A percentile compares a stretch with the other conserved stretches of the same genome.
Evolutionary conservation across 345 rosid species (phyloP).

Genomic region (Erucastrum elatum): DNA sequence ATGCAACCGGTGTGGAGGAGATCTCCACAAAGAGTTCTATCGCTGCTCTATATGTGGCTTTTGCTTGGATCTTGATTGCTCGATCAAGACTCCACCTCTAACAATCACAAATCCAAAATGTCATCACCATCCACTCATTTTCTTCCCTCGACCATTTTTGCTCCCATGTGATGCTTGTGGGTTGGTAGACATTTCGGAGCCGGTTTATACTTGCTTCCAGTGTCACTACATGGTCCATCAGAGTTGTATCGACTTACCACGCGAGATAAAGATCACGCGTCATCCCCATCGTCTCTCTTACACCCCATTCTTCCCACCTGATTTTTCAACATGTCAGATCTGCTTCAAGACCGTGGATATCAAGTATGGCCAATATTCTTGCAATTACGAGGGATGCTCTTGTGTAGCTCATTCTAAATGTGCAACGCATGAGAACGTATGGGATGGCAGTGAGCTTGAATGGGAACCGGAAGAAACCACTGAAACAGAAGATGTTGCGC

Average conservation of each 20-base stretch:
- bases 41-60: background rate
- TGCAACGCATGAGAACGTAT: background rate
- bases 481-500: background rate
- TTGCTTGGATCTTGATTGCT: background rate
- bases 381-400: background rate
- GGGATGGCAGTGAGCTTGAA: background rate
- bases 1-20: background rate
- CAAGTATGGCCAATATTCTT: background rate
- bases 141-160: too few species aligned
- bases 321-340: background rate
- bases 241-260: background rate
- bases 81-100: background rate
- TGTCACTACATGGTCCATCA: background rate
- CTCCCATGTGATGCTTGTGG: background rate
- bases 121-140: background rate
- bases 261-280: background rate
- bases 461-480: background rate
- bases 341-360: background rate
- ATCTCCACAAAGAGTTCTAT: background rate
- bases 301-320: background rate
- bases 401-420: background rate
- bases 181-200: background rate
- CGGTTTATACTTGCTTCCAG: background rate
- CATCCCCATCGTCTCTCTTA: background rate
- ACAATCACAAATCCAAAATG: background rate